These are phyloP conservation scores for Niebla homalea DNA, from an alignment of 495 filamentous ascomycete genomes.

Conservation along the genomic window DNA sequence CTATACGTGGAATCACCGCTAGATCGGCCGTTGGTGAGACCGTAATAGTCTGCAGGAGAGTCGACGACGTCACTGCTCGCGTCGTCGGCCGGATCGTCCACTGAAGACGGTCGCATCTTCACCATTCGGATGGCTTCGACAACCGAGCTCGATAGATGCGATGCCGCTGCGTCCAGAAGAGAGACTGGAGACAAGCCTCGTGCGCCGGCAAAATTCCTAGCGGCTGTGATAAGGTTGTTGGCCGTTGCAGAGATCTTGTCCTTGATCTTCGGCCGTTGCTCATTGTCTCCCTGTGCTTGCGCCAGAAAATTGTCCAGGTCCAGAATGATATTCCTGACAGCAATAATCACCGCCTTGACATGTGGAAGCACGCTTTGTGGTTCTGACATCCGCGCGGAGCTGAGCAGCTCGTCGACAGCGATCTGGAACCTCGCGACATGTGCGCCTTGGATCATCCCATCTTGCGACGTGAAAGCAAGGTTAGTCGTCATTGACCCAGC, in stretches of 20 bases:
- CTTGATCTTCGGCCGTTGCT: constrained; percentile 52
- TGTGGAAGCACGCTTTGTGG: constrained; percentile 58
- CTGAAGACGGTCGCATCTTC: constrained; percentile 66
- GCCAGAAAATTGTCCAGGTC: constrained; percentile 52
- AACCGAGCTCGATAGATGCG: constrained; percentile 71
- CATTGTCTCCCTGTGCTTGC: constrained; percentile 23
- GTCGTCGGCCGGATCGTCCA: constrained; percentile 62
- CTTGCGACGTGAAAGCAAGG: constrained; percentile 52
- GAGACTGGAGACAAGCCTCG: constrained; percentile 88
- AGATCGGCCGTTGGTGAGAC: constrained; percentile 29
- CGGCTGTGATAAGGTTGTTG: constrained; percentile 89
- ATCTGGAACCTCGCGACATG: constrained; percentile 94
- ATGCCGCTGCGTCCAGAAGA: constrained; percentile 87
- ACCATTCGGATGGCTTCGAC: constrained; percentile 73
- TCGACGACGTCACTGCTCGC: constrained; percentile 29
- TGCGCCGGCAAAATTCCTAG: constrained; percentile 73
- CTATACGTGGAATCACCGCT: constrained; percentile 44
- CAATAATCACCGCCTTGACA: constrained; percentile 69
- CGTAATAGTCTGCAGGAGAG: constrained; percentile 37
- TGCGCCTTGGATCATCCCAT: constrained; percentile 76
- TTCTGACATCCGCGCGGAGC: constrained; percentile 56
- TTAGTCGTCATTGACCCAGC: constrained; percentile 50
- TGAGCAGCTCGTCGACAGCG: constrained; percentile 84
- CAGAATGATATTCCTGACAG: constrained; percentile 66
- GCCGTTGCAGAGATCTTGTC: constrained; percentile 73